Conservation (phyloP, 352 stramenopile genomes). For the Phytophthora fragariae region DNA sequence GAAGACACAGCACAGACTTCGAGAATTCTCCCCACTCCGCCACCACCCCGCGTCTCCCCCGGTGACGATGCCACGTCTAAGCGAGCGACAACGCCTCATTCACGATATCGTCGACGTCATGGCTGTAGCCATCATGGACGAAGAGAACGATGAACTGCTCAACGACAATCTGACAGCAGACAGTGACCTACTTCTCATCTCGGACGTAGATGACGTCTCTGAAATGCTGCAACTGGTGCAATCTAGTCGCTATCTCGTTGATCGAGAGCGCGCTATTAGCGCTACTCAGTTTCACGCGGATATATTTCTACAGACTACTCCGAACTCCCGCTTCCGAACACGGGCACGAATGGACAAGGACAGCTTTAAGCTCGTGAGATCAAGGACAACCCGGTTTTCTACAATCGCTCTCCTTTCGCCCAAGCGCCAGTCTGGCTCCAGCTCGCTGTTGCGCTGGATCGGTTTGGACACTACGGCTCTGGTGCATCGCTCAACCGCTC, state of each 20-base stretch:
- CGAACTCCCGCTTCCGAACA: background rate
- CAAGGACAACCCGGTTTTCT: background rate
- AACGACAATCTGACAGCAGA: background rate
- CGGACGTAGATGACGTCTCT: background rate
- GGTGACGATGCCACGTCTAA: background rate
- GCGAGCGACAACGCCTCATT: background rate
- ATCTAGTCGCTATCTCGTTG: background rate
- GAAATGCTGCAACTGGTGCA: background rate
- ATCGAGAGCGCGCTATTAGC: background rate
- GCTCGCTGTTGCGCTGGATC: constrained; percentile 8
- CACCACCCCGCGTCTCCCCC: background rate
- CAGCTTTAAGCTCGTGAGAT: background rate
- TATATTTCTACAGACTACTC: background rate
- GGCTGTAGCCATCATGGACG: background rate
- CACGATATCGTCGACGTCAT: background rate
- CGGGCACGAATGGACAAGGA: background rate
- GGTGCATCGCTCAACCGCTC: constrained; percentile 4
- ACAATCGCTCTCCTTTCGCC: background rate
- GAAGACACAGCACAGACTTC: too few relatives aligned
- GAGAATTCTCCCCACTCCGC: too few relatives aligned
- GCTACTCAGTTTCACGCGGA: background rate
- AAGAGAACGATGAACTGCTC: background rate
- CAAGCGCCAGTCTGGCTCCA: constrained; percentile 19
- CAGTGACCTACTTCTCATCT: background rate
- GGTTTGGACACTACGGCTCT: constrained; percentile 11